phyloP scores from a whole-genome alignment of 1,284 basidiomycete species.

The Apiotrichum laibachii region DNA sequence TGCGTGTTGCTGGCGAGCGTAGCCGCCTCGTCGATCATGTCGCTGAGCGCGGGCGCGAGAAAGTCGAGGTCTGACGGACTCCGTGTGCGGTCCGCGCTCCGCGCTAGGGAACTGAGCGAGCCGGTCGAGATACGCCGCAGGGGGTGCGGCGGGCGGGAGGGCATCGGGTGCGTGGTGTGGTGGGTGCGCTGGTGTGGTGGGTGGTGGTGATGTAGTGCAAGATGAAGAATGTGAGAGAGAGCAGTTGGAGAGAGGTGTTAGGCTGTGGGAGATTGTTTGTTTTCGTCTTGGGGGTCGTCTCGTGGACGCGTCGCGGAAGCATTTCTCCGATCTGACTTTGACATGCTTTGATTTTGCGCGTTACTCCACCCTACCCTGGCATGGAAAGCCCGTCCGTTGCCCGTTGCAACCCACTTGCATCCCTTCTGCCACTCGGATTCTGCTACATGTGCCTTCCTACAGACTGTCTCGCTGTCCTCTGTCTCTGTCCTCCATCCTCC shows the following conservation, averaged over 20 bases:
- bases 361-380: no score
- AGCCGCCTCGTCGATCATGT: slow-evolving; percentile 83
- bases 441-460: no score
- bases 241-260: background rate
- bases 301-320: background rate
- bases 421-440: no score
- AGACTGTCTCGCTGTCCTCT: no score
- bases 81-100: slow-evolving; percentile 62
- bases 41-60: slow-evolving; percentile 75
- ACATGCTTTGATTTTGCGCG: no score
- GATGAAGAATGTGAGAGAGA: background rate
- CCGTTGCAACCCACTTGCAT: no score
- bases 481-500: no score
- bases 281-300: background rate
- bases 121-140: slow-evolving; percentile 86
- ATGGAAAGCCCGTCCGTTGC: no score
- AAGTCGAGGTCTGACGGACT: slow-evolving; percentile 82
- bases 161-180: slow-evolving; percentile 1
- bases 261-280: background rate
- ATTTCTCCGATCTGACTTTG: no score
- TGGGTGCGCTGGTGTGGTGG: background rate
- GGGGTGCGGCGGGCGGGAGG: slow-evolving; percentile 65
- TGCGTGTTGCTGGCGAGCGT: slow-evolving; percentile 72
- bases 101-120: slow-evolving; percentile 77
- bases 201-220: background rate